Base-by-base conservation (phyloP, 306 rosid species). In the Acacia acuminata region DNA sequence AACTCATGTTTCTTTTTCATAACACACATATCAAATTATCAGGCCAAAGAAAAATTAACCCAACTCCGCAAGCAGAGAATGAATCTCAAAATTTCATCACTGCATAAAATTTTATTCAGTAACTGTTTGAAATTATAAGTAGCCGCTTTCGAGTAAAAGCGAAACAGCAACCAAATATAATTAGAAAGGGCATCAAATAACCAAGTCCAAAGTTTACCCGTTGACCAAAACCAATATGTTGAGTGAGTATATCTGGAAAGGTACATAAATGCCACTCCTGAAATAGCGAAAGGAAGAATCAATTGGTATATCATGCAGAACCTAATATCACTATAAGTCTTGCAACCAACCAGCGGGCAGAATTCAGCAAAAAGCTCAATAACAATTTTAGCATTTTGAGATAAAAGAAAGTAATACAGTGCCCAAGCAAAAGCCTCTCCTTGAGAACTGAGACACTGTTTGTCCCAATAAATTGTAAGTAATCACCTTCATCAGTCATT, bases 251-350 rank as follows among this genome's bases (percentile, higher is more conserved):
- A 92, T 56, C 86, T 90, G 82, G 92, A 85, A 64, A 77, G 85
- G 75, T 84, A 90, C 45, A 84, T 7, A 82, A 60, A 80, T 51
- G 87, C 85, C 80, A 82, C 75, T 11, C 68, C 89, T 11, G 92
- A 88, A 76, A 92, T 90, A 77, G 85, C 89, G 47, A 92, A 50
- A 63, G 87, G 87, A 7, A 89, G 91, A 84, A 86, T 84, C 78
- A 83, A 81, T 88, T 87, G 91, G 89, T 90, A 88, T 78, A 85
- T 86, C 86, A 82, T 36, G 92, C 87, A 86, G 84, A 88, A 81
- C 85, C 89, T 81, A 70, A 83, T 84, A 83, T 90, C 94, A 83
- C 87, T 83, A 79, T 80, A 86, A 50, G 58, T 74, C 81, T 92
- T 87, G 90, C 89, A 87, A 83, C 89, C 82, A 85, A 79, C 85